Evolutionary conservation across 108 stramenopile species (phyloP), one percentile per base, ranked within the genome.

Genomic region (Nannochloropsis salina): DNA sequence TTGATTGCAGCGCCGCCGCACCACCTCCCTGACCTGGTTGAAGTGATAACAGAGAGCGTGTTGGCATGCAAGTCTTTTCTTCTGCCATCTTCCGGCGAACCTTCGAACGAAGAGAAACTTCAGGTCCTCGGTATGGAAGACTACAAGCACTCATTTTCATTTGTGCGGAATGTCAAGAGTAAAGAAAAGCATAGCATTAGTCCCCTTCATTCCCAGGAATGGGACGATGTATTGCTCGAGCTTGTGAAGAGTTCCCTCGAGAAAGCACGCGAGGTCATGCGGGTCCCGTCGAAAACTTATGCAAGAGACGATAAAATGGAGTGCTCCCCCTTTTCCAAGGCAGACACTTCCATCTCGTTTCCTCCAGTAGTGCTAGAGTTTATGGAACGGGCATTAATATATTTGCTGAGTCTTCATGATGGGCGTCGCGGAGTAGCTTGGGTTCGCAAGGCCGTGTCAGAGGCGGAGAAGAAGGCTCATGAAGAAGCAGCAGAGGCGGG

Each of bases 401-500:
- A n/a, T 74, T 74, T 74, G 61, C n/a, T 74, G 61, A n/a, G 61
- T 3, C 61, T 74, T 4, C 20, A n/a, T 15, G 61, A 74, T 3
- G 61, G 61, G 15, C 61, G 61, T n/a, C 15, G 61, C 4, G 61
- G 61, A n/a, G 61, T 74, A 0, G 61, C 3, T 74, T 74, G 61
- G 61, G 61, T n/a, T n/a, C 15, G 61, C 15, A 8, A 74, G n/a
- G 61, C 61, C 0, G 61, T 74, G n/a, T 15, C 61, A 6, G 20
- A 74, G 61, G 61, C 61, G 20, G 61, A 74, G 61, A 74, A n/a
- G 61, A 74, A 74, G n/a, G 61, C 61, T n/a, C 61, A 74, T n/a
- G 61, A 74, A n/a, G 61, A 74, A 74, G 61, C 61, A 74, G 61
- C 61, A 74, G 61, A 74, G 61, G 61, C 61, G n/a, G 61, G 61